A percentile compares a stretch with the other conserved stretches of the same genome.
Evolutionary conservation across 805 yeast species (phyloP).

Genomic region (Blastobotrys parvus): DNA sequence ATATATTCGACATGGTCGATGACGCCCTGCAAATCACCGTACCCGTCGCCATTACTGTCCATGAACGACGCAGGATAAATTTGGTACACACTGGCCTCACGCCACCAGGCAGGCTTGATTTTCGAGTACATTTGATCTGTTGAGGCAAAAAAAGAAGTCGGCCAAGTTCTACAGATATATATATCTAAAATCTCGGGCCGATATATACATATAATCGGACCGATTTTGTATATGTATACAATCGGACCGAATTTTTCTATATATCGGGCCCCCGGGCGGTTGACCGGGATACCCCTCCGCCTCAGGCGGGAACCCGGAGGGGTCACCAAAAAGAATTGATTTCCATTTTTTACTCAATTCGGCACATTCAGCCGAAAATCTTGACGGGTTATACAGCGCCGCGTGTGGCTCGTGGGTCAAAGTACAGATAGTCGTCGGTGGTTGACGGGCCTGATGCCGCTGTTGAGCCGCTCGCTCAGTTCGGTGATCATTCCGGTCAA

Average conservation of each 20-base stretch:
- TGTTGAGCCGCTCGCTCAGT: conserved; percentile 68
- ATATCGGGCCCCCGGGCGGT: no score
- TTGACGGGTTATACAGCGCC: conserved; percentile 57
- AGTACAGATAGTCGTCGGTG: conserved; percentile 83
- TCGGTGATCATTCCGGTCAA: conserved; percentile 69
- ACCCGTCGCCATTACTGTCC: conserved; percentile 52
- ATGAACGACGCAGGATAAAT: conserved; percentile 55
- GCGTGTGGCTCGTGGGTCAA: conserved; percentile 78
- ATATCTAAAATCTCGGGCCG: no score
- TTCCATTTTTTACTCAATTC: conserved; percentile 20
- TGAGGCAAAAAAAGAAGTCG: no score
- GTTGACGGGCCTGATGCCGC: conserved; percentile 42
- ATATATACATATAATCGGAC: no score
- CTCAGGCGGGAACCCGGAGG: no score
- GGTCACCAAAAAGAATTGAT: no score
- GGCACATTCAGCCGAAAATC: conserved; percentile 26
- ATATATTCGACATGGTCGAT: conserved; percentile 44
- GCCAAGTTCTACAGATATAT: no score
- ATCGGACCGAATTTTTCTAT: no score
- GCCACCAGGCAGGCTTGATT: conserved; percentile 42
- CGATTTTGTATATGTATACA: no score
- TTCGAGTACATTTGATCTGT: no score
- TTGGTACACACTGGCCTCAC: conserved; percentile 48
- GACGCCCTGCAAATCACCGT: conserved; percentile 50
- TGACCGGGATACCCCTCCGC: no score